Conservation (phyloP, 2,329 filamentous ascomycete species). For the Aspergillus japonicus region DNA sequence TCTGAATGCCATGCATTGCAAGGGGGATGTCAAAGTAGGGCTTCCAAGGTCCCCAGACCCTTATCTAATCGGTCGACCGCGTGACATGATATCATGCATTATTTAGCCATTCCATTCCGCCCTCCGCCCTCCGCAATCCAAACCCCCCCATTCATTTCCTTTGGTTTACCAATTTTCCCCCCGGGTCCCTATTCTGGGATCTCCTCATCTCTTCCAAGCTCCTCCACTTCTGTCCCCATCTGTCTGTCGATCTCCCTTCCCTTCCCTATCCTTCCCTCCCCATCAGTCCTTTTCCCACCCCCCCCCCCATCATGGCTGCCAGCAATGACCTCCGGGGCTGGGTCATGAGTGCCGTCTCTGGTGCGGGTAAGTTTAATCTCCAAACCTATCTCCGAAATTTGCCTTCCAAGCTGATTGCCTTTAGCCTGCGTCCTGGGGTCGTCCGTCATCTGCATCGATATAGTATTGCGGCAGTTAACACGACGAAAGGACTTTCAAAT, state of each 20-base stretch:
- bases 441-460: conserved; percentile 81
- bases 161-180: neutral
- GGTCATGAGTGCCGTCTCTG: conserved; percentile 84
- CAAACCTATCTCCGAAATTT: conserved; percentile 1
- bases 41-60: conserved; percentile 1
- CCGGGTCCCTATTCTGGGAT: neutral
- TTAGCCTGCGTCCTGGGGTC: conserved; percentile 67
- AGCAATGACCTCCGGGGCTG: conserved; percentile 87
- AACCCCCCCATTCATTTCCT: neutral
- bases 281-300: conserved; percentile 8
- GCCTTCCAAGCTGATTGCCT: conserved; percentile 13
- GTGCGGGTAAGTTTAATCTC: conserved; percentile 57
- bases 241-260: conserved; percentile 6
- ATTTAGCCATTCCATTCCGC: neutral
- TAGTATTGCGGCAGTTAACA: conserved; percentile 70
- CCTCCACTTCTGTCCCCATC: neutral
- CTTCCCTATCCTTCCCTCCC: neutral
- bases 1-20: too few relatives aligned
- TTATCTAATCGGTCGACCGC: conserved; percentile 5
- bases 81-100: conserved; percentile 8
- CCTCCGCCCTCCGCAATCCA: neutral
- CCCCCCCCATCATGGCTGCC: conserved; percentile 45
- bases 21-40: neutral
- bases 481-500: conserved; percentile 78
- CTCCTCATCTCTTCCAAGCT: neutral